Conservation (phyloP, 495 filamentous ascomycete species). For the Schizothecium vesticola region DNA sequence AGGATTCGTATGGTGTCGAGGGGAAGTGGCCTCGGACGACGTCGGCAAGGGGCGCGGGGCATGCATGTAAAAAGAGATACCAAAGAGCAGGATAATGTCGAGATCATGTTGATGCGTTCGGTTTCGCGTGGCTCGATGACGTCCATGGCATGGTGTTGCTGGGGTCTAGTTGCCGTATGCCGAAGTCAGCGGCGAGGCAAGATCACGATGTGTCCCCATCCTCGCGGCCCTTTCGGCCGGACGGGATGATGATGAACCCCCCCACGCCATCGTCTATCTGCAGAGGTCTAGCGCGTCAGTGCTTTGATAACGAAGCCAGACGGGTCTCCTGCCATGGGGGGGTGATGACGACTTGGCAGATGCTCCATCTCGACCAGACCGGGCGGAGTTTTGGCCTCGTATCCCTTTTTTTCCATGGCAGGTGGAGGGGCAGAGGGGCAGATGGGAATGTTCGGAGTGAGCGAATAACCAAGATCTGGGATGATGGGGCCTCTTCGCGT, state of each 20-base stretch:
- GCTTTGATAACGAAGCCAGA: background rate
- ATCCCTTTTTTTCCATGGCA: background rate
- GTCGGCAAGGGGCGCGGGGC: background rate
- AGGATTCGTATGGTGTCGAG: background rate
- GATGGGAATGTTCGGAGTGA: background rate
- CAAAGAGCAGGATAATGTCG: constrained; percentile 6
- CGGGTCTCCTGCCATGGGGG: too few species aligned
- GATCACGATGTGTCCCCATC: background rate
- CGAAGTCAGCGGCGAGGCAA: background rate
- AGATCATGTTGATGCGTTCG: background rate
- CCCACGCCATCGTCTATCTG: background rate
- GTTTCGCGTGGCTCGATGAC: background rate
- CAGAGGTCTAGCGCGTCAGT: background rate
- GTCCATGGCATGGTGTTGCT: background rate
- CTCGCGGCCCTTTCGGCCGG: background rate
- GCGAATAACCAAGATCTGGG: background rate
- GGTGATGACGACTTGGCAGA: too few species aligned
- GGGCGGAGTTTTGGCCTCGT: background rate
- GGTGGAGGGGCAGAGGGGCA: background rate
- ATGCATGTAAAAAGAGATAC: constrained; percentile 10
- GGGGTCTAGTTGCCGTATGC: background rate
- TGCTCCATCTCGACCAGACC: too few species aligned
- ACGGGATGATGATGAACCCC: background rate
- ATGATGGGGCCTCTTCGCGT: background rate
- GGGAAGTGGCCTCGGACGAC: background rate